Evolutionary conservation across 768 basidiomycete species (phyloP).

Genomic region (Podaxis sp.): DNA sequence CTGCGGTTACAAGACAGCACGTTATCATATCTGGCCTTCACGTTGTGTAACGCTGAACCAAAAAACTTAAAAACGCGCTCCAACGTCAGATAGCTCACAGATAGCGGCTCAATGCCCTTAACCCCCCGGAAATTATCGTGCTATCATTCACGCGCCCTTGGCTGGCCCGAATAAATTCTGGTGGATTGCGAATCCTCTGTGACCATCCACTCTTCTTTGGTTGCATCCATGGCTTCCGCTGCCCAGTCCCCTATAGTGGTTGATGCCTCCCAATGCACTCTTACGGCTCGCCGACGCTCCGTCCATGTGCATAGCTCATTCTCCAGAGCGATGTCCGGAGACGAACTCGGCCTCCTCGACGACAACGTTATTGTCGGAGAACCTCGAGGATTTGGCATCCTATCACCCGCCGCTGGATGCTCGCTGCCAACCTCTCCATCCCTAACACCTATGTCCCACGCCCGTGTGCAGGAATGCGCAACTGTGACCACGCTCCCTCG

Average conservation of each 20-base stretch:
- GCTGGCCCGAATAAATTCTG: conserved; percentile 5
- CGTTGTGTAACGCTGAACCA: not conserved
- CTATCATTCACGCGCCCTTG: not conserved
- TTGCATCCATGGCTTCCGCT: not conserved
- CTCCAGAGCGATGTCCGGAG: not conserved
- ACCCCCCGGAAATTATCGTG: not conserved
- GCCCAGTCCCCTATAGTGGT: not conserved
- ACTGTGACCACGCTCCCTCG: conserved; percentile 27
- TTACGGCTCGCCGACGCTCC: not conserved
- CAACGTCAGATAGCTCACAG: conserved; percentile 2
- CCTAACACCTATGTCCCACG: conserved; percentile 20
- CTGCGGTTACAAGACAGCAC: not conserved
- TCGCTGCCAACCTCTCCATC: not conserved
- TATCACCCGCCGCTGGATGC: not conserved
- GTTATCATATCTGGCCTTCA: not conserved
- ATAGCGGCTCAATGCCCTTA: not conserved
- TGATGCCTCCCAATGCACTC: not conserved
- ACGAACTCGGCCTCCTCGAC: not conserved
- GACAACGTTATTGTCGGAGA: not conserved
- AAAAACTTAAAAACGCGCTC: conserved; percentile 1
- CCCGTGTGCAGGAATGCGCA: conserved; percentile 27
- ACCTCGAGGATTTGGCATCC: not conserved
- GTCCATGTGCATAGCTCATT: not conserved
- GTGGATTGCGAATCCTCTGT: not conserved
- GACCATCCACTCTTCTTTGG: not conserved